Evolutionary conservation across 2,329 filamentous ascomycete genomes (phyloP), one percentile per base, ranked within the genome.

Genomic region (Claviceps citrina): DNA sequence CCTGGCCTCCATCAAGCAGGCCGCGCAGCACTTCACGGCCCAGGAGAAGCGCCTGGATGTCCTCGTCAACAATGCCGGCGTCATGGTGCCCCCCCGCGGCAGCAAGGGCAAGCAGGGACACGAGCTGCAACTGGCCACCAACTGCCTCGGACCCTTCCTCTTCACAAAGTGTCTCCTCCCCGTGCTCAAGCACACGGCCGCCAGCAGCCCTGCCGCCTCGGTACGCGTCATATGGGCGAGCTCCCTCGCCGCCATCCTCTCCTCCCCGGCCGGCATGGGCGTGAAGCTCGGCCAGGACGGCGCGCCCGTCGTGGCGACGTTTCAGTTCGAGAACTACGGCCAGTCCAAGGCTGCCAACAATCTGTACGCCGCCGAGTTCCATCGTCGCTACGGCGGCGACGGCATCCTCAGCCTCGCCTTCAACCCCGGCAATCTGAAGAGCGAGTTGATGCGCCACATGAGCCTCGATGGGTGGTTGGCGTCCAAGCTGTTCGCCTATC

Each of bases 11-110:
- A 52, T 64, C 36, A 55, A 54, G 16, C 33, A 47, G 5, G 52
- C 60, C 0, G 59, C 54, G 3, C 44, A 54, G 3, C 35, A 47
- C 10, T 60, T 62, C n/a, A 49, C 57, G 2, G 45, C 46, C 4
- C 48, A 47, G 18, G 54, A 60, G 39, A 44, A 30, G 0, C 51
- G 47, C 9, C 51, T 68, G 1, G 58, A 68, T 41, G 46, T 64
- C 1, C 44, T 68, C 12, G 58, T 64, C 47, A 63, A 68, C 45
- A 68, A 68, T 51, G 65, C 65, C 0, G 65, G 58, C 9, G 53
- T 67, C 25, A 65, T 66, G 56, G 49, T 49, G 3, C 54, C 62
- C 1, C 62, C 65, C 0, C 49, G 52, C n/a, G 62, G 58, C 0
- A 58, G 54, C 20, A 57, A 55, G 51, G 65, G 64, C 2, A 54